Base-by-base conservation (phyloP, 345 rosid genomes). In the Streptanthus diversifolius region DNA sequence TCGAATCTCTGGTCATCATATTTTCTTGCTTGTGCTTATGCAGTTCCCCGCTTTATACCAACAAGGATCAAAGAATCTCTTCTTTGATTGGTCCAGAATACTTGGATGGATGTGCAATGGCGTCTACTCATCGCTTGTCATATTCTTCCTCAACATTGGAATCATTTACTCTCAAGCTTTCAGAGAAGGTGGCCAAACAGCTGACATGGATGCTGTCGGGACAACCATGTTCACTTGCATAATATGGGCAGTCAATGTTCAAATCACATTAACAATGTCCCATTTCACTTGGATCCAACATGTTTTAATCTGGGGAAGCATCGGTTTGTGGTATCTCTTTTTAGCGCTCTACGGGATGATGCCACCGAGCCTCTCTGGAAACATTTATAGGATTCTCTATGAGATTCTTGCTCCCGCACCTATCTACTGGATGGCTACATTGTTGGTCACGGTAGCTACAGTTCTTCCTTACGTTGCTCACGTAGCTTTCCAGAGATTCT, bases 221-320 rank as follows among this genome's bases (percentile, higher is more conserved):
- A 83, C 99, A 3, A 85, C 96, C 3, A 95, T 91, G 93, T 91
- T 90, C 88, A 90, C 99, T 32, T 87, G 96, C 86, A 88, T 95
- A 51, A 86, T 95, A 19, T 89, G 96, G 87, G 89, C 88, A 8
- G 96, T 86, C 36, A 95, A 95, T 70, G 89, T 84, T 77, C 97
- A 95, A 78, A 91, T 95, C 22, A 95, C 99, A 0, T 87, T 95
- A 47, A 90, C 90, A 0, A 84, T 95, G 83, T 88, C 93, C 68
- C 97, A 95, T 81, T 95, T 91, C 83, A 91, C 99, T 51, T 92
- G 97, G 95, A 90, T 91, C 80, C 99, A 95, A 59, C 97, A 95
- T 63, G 79, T 91, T 62, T 72, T 95, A 15, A 84, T 95, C 39
- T 88, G 95, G 95, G 99, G 99, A 40, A 91, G 96, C 81, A 70